Evolutionary conservation across 108 stramenopile species (phyloP), one percentile per base, ranked within the genome.

Genomic region (Epithemia pelagica): DNA sequence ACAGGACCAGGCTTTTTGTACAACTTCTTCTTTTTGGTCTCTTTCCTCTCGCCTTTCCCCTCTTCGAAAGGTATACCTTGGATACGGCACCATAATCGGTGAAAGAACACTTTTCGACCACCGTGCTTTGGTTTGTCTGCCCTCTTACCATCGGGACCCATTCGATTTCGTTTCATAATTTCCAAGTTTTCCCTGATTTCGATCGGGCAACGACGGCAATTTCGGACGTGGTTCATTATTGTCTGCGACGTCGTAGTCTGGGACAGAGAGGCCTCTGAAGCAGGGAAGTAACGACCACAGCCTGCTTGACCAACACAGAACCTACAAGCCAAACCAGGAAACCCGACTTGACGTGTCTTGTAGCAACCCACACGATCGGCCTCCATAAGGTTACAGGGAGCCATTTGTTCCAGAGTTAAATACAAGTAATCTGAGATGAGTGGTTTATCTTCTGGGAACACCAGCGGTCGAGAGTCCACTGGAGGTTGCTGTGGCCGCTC

Each of bases 191-290:
- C 89, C 28, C 89, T 68, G 46, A 94, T 86, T 52, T 89, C 86
- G 31, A 82, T 70, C 22, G 92, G 92, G 70, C 85, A 86, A 3
- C 88, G 76, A 21, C 92, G 83, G 65, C 92, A 94, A 58, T 90
- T 90, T 10, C 89, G 82, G 2, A 94, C 89, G 58, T 94, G 92
- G 68, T 94, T 94, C 72, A 89, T 75, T 27, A 94, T 85, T 2
- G 89, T 90, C 75, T 94, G 89, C 23, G 85, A 87, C 1, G 92
- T 94, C 0, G 92, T 90, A 10, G 92, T 94, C 68, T 94, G 89
- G n/a, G 89, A 90, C 15, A 94, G 62, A n/a, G 84, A 87, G 8
- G 87, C 89, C 71, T 90, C 89, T 0, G 82, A 78, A 8, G 89
- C 89, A 22, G 92, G 92, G 64, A 94, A 94, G 72, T 94, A 94